Conservation (phyloP, 495 filamentous ascomycete species). For the Neurospora tetrasperma region DNA sequence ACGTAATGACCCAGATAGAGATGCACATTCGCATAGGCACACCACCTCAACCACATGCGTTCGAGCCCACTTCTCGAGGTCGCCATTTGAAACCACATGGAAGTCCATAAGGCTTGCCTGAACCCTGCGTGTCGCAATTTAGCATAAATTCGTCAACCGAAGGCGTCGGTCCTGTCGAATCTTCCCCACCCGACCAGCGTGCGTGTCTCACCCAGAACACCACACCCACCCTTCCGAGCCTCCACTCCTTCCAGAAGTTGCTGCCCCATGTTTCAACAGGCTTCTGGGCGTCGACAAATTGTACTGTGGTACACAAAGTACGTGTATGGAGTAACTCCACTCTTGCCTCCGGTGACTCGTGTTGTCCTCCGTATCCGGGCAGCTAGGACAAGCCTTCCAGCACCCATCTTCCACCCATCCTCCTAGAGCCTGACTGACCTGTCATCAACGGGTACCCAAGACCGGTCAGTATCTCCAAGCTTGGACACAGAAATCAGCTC, state of each 20-base stretch:
- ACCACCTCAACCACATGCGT: not conserved
- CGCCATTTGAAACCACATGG: not conserved
- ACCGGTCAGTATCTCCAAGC: not conserved
- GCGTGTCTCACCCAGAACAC: not conserved
- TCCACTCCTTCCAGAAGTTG: not conserved
- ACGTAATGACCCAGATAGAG: not conserved
- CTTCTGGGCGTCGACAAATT: not conserved
- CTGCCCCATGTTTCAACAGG: not conserved
- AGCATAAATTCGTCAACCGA: conserved; percentile 25
- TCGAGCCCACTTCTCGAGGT: not conserved
- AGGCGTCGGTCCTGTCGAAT: conserved; percentile 18
- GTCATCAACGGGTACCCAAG: not conserved
- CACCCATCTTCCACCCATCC: not conserved
- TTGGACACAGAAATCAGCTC: not conserved
- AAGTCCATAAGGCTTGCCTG: conserved; percentile 11
- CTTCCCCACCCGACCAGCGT: not conserved
- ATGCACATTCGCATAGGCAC: not conserved
- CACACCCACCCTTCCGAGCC: not conserved
- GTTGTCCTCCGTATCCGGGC: not conserved
- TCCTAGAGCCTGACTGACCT: not conserved
- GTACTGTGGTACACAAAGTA: not conserved
- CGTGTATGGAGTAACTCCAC: not conserved
- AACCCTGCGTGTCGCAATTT: conserved; percentile 16
- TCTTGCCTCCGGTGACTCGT: not conserved
- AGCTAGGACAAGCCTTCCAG: not conserved